These are phyloP conservation scores for Verticillium albo-atrum DNA, from an alignment of 2,329 filamentous ascomycete genomes.

Conservation along the genomic window DNA sequence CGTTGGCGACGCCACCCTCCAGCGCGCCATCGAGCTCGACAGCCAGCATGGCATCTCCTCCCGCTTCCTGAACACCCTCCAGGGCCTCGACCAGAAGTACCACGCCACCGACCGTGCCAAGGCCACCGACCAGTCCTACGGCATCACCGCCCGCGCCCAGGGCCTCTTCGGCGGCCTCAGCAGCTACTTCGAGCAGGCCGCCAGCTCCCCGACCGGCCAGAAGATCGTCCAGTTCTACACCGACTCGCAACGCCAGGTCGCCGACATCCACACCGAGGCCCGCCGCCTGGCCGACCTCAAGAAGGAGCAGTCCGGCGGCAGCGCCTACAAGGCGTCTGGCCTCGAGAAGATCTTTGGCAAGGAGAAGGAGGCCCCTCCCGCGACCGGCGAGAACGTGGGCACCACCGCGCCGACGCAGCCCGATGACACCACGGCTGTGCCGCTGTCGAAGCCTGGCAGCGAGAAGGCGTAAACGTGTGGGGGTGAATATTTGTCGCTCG, in stretches of 20 bases:
- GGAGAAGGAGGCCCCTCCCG: conserved; percentile 51
- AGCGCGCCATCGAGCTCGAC: conserved; percentile 83
- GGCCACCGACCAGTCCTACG: conserved; percentile 79
- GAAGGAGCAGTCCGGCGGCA: conserved; percentile 58
- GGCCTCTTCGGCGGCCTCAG: conserved; percentile 60
- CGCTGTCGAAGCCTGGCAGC: conserved; percentile 13
- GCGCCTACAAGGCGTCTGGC: conserved; percentile 54
- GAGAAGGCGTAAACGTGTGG: conserved; percentile 14
- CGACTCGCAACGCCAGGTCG: conserved; percentile 78
- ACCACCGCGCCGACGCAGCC: conserved; percentile 10
- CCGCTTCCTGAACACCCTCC: conserved; percentile 73
- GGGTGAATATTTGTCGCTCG: not conserved
- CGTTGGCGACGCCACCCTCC: conserved; percentile 69
- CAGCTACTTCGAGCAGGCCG: conserved; percentile 94
- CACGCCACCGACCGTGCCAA: conserved; percentile 84
- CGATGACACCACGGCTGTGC: conserved; percentile 8
- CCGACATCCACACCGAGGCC: conserved; percentile 91
- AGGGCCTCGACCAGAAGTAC: conserved; percentile 77
- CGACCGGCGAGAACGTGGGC: conserved; percentile 38
- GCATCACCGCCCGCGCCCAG: conserved; percentile 69
- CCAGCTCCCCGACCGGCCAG: conserved; percentile 81
- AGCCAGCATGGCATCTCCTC: conserved; percentile 79
- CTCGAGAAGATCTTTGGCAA: conserved; percentile 55
- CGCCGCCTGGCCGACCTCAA: conserved; percentile 84
- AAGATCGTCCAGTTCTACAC: conserved; percentile 86